Conservation (phyloP, 192 early-diverging fungal species). For the Podila epigama region DNA sequence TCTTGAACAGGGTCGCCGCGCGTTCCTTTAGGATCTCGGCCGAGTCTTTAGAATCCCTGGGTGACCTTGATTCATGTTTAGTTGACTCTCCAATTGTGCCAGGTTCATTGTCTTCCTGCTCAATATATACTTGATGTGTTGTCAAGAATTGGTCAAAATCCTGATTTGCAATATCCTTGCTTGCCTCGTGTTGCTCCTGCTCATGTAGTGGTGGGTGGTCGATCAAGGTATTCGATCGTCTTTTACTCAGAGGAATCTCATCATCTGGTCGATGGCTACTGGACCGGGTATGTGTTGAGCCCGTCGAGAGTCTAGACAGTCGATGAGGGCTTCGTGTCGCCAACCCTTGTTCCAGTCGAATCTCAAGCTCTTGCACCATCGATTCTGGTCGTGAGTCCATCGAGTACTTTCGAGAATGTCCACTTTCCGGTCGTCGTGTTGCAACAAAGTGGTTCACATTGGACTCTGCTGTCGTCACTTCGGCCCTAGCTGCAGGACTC, state of each 20-base stretch:
- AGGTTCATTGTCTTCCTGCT: no score
- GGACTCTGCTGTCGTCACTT: constrained; percentile 26
- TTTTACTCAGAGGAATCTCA: neutral
- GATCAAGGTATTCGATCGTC: neutral
- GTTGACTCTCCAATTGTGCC: neutral
- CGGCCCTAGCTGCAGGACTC: constrained; percentile 22
- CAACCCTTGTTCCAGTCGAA: neutral
- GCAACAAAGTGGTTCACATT: constrained; percentile 37
- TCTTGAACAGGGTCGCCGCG: neutral
- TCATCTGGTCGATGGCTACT: neutral
- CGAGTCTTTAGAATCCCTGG: neutral
- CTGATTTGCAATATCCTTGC: neutral
- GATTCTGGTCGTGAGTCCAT: neutral
- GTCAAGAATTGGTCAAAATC: constrained; percentile 13
- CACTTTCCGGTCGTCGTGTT: constrained; percentile 1
- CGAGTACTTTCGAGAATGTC: neutral
- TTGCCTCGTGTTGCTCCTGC: no score
- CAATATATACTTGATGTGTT: neutral
- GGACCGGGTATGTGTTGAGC: neutral
- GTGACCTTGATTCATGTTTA: neutral
- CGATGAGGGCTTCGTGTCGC: neutral
- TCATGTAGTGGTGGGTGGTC: no score
- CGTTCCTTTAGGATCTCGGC: neutral
- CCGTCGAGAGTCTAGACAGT: neutral
- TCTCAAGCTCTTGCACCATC: neutral